Evolutionary conservation across 148 eudicot species (phyloP), one percentile per base, ranked within the genome.

Genomic region (Talinum fruticosum): DNA sequence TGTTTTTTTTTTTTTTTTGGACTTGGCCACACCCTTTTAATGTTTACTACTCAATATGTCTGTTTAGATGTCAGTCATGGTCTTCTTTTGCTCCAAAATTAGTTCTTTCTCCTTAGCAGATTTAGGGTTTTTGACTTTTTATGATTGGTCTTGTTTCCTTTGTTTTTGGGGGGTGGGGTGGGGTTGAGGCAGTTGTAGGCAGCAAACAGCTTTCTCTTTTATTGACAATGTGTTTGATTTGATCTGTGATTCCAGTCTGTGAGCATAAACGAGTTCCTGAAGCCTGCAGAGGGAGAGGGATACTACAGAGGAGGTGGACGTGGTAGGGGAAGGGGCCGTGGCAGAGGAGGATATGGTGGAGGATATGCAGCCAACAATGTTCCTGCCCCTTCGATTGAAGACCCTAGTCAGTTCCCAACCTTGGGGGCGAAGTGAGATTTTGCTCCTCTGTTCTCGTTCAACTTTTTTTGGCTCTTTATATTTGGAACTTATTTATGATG

Each of bases 231-330:
- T 37, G 69, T 61, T 30, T 41, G 0, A 8, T 49, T 71, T 44
- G 23, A 24, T 44, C 23, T 28, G 21, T 12, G 45, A 35, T 64
- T 73, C 6, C 83, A 88, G 91, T 75, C 87, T 16, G 82, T 88
- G 78, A 88, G 89, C 87, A 87, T 89, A 21, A 84, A 87, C 59
- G 88, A 89, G 77, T 89, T 89, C 65, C 81, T 89, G 71, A 89
- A 84, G 85, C 89, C 91, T 26, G 80, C 84, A 26, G 90, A 87
- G 2, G 86, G 87, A n/a, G 91, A 85, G 64, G 65, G 79, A 24
- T 67, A 74, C 85, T 61, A 84, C 72, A 82, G 87, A 68, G 66
- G 85, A 0, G 87, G 88, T 29, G 90, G 88, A 14, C 88, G 91
- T 68, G 90, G 90, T 66, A 75, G 90, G 66, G 87, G 91, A 7